phyloP scores from a whole-genome alignment of 1,284 basidiomycete species.

The Gymnopus androsaceus region DNA sequence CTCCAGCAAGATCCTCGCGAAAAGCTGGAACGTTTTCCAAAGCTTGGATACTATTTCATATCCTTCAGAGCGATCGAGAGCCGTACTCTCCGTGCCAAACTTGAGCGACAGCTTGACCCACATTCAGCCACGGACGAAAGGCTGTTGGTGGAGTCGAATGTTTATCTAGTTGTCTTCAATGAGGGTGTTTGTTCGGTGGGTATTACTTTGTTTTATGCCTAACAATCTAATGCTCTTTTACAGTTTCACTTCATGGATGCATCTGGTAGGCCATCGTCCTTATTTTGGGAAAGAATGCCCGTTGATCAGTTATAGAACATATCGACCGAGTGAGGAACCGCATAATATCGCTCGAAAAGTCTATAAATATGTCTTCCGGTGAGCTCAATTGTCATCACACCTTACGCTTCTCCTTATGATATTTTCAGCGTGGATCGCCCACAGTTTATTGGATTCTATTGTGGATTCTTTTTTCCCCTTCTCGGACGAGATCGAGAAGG shows the following conservation, averaged over 20 bases:
- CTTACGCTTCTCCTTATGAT: background rate
- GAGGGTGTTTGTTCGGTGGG: slow-evolving; percentile 89
- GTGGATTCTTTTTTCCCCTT: slow-evolving; percentile 95
- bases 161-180: slow-evolving; percentile 89
- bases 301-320: slow-evolving; percentile 58
- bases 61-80: slow-evolving; percentile 85
- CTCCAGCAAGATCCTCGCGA: slow-evolving; percentile 93
- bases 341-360: slow-evolving; percentile 59
- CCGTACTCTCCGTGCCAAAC: slow-evolving; percentile 42
- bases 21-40: slow-evolving; percentile 88
- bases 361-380: slow-evolving; percentile 72
- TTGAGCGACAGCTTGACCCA: slow-evolving; percentile 32
- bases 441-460: slow-evolving; percentile 90
- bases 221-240: background rate
- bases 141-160: slow-evolving; percentile 74
- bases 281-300: background rate
- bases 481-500: slow-evolving; percentile 80
- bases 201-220: slow-evolving; percentile 20
- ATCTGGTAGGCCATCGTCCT: slow-evolving; percentile 45
- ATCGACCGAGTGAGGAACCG: slow-evolving; percentile 78
- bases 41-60: slow-evolving; percentile 92
- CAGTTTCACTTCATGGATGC: slow-evolving; percentile 95
- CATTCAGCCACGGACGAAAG: slow-evolving; percentile 39
- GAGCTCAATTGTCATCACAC: slow-evolving; percentile 20
- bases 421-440: slow-evolving; percentile 87